Conservation (phyloP, 148 eudicot species). For the Fagopyrum esculentum region DNA sequence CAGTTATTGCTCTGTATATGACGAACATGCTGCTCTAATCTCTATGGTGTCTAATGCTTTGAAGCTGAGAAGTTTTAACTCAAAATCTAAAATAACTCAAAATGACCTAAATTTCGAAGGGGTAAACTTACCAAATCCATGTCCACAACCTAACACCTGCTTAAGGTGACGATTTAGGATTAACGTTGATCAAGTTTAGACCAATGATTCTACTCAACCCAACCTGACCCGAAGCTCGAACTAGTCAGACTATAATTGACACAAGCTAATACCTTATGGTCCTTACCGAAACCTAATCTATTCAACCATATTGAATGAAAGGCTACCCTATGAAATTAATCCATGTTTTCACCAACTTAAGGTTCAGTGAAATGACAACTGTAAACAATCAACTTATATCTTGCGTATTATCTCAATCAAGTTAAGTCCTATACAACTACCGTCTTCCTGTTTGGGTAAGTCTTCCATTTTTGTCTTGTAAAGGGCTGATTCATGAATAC, state of each 20-base stretch:
- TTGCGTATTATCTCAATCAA: background rate
- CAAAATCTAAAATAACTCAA: background rate
- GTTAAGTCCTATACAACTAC: background rate
- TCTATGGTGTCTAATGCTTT: background rate
- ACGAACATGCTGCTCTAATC: background rate
- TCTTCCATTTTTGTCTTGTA: background rate
- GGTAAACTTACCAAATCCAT: background rate
- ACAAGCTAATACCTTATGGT: background rate
- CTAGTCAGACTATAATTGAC: background rate
- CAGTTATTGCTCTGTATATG: background rate
- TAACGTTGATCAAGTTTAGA: background rate
- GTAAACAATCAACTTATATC: background rate
- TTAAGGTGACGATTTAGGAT: too few species aligned
- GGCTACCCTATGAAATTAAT: background rate
- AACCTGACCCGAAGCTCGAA: background rate
- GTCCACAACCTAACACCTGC: background rate
- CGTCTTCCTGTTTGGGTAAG: background rate
- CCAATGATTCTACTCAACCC: background rate
- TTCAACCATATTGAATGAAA: background rate
- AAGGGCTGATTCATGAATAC: background rate
- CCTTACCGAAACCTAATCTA: background rate
- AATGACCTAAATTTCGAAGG: background rate
- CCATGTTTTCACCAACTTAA: background rate
- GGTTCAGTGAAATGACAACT: background rate
- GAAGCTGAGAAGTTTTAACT: background rate